These are phyloP conservation scores for Fragaria ananassa DNA, from an alignment of 306 rosid genomes.

Conservation along the genomic window DNA sequence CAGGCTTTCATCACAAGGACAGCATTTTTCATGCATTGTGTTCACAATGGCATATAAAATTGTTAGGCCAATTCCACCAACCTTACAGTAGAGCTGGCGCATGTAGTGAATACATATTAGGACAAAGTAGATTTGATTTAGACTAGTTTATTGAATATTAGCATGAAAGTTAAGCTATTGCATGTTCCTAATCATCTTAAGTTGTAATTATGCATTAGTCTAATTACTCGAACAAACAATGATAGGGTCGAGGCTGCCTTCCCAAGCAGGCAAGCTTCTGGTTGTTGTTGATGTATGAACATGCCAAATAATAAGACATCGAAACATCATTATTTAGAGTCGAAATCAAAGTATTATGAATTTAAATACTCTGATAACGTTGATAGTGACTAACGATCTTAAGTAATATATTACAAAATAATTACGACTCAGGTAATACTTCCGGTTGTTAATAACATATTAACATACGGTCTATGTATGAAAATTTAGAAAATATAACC, in stretches of 20 bases:
- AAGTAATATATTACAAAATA: too few species aligned
- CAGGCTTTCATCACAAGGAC: background rate
- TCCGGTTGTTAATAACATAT: too few species aligned
- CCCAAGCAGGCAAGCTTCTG: background rate
- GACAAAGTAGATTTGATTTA: background rate
- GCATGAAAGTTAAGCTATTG: background rate
- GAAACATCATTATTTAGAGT: background rate
- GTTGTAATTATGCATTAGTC: background rate
- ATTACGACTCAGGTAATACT: too few species aligned
- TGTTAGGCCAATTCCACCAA: background rate
- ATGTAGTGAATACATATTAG: background rate
- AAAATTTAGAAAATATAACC: too few species aligned
- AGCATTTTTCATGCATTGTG: background rate
- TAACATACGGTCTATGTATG: too few species aligned
- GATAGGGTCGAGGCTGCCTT: background rate
- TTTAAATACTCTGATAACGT: too few species aligned
- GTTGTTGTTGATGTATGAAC: background rate
- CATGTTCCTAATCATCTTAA: background rate
- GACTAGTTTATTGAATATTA: background rate
- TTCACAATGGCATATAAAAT: background rate
- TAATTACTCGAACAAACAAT: background rate
- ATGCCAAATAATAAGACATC: background rate
- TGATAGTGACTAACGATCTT: too few species aligned
- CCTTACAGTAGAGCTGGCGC: slow-evolving; percentile 1
- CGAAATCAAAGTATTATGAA: background rate